A percentile compares a stretch with the other conserved stretches of the same genome.
Evolutionary conservation across 2,329 filamentous ascomycete species (phyloP).

Genomic region (Ophioceras dolichostomum): DNA sequence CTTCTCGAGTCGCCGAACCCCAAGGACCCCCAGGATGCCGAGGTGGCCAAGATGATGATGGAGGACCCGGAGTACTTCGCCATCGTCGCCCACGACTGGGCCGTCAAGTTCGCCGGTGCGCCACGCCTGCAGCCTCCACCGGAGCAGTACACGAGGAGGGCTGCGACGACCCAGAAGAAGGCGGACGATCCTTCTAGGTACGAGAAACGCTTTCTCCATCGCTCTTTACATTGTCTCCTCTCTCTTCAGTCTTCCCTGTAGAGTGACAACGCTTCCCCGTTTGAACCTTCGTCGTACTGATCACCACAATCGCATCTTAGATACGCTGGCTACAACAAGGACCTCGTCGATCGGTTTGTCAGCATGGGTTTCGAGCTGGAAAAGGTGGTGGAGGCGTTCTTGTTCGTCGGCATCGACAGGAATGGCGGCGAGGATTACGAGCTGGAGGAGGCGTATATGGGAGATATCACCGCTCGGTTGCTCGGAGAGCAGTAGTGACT

Average conservation of each 20-base stretch:
- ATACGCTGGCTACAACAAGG: slow-evolving; percentile 79
- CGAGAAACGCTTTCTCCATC: slow-evolving; percentile 3
- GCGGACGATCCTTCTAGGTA: slow-evolving; percentile 37
- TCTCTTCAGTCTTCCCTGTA: not conserved
- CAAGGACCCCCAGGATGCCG: slow-evolving; percentile 91
- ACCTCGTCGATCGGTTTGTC: slow-evolving; percentile 72
- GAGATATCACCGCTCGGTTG: slow-evolving; percentile 75
- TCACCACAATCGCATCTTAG: too few species aligned
- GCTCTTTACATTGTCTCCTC: not conserved
- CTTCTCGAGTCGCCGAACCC: slow-evolving; percentile 89
- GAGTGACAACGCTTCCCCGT: not conserved
- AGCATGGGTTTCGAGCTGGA: slow-evolving; percentile 87
- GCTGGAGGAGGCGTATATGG: slow-evolving; percentile 82
- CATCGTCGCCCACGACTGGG: slow-evolving; percentile 80
- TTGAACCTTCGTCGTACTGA: too few species aligned
- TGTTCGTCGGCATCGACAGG: slow-evolving; percentile 67
- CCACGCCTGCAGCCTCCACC: slow-evolving; percentile 31
- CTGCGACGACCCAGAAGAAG: slow-evolving; percentile 29
- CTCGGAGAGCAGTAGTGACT: slow-evolving; percentile 56
- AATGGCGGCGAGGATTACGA: slow-evolving; percentile 71
- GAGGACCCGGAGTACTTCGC: slow-evolving; percentile 68
- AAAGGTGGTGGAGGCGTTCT: slow-evolving; percentile 74
- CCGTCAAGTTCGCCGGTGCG: slow-evolving; percentile 70
- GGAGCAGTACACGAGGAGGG: slow-evolving; percentile 34
- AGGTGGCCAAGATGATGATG: slow-evolving; percentile 85